Evolutionary conservation across 768 basidiomycete genomes (phyloP).

Genomic region (Hericium alpestre): DNA sequence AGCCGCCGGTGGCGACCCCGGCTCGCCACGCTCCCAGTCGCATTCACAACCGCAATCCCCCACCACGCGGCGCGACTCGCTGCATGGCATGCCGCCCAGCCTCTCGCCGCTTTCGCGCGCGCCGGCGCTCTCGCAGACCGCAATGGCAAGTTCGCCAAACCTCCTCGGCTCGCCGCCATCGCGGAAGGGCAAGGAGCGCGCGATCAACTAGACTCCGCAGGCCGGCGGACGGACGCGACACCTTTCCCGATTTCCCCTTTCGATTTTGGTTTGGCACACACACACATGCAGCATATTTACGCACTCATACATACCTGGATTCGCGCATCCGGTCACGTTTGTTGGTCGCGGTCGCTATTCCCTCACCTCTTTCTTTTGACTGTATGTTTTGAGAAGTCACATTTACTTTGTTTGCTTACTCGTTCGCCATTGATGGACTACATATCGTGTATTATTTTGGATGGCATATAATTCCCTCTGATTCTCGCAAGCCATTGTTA

Average conservation of each 20-base stretch:
- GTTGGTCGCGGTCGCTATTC: neutral
- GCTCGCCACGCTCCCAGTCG: slow-evolving; percentile 9
- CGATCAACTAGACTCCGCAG: slow-evolving; percentile 8
- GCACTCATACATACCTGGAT: neutral
- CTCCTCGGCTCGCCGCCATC: slow-evolving; percentile 28
- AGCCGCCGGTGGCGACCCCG: slow-evolving; percentile 40
- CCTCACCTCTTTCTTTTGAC: neutral
- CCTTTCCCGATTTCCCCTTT: neutral
- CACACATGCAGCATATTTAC: neutral
- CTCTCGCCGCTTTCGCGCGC: slow-evolving; percentile 24
- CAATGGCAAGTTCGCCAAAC: slow-evolving; percentile 31
- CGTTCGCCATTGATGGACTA: neutral
- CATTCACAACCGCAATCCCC: slow-evolving; percentile 18
- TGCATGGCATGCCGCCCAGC: slow-evolving; percentile 10
- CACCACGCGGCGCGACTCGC: slow-evolving; percentile 3
- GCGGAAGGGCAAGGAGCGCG: slow-evolving; percentile 39
- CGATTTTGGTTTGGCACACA: neutral
- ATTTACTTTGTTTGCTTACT: neutral
- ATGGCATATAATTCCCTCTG: neutral
- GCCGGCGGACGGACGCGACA: neutral
- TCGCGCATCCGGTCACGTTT: neutral
- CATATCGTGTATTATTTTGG: neutral
- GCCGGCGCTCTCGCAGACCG: slow-evolving; percentile 27
- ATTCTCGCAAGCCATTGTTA: too few relatives aligned
- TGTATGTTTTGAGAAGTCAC: neutral